Evolutionary conservation across 1,284 basidiomycete genomes (phyloP).

Genomic region (Naganishia sp.): DNA sequence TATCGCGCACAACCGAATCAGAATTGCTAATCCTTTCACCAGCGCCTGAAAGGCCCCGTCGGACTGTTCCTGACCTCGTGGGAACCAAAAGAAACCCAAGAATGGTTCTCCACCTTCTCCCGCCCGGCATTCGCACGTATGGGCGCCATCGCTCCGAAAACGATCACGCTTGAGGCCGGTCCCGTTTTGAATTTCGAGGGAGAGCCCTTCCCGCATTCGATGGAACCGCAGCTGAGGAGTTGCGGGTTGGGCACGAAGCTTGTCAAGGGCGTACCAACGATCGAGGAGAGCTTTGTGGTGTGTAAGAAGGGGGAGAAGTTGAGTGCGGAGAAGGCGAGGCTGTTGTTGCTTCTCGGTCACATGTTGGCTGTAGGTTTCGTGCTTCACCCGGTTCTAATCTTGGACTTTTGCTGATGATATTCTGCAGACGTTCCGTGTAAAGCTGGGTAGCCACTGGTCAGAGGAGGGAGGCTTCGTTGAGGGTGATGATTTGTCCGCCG

Average conservation of each 20-base stretch:
- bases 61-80: conserved; percentile 90
- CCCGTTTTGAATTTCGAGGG: conserved; percentile 42
- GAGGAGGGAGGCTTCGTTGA: conserved; percentile 64
- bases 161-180: conserved; percentile 71
- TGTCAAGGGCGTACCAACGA: conserved; percentile 81
- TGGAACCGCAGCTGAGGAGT: conserved; percentile 92
- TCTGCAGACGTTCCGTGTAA: conserved; percentile 64
- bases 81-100: conserved; percentile 80
- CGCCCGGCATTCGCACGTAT: conserved; percentile 89
- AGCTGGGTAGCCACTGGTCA: conserved; percentile 72
- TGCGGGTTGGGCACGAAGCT: conserved; percentile 82
- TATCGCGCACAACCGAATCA: conserved; percentile 9
- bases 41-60: conserved; percentile 91
- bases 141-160: conserved; percentile 75
- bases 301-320: conserved; percentile 81
- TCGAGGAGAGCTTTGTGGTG: conserved; percentile 76
- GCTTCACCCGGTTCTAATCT: background rate
- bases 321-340: conserved; percentile 79
- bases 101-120: conserved; percentile 91
- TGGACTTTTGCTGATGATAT: background rate
- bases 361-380: conserved; percentile 66
- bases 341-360: conserved; percentile 82
- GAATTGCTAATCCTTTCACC: conserved; percentile 28
- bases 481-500: conserved; percentile 54
- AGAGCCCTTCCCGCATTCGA: conserved; percentile 86